These are phyloP conservation scores for Aegilops longissima DNA, from an alignment of 176 grass and related monocot genomes.

Conservation along the genomic window DNA sequence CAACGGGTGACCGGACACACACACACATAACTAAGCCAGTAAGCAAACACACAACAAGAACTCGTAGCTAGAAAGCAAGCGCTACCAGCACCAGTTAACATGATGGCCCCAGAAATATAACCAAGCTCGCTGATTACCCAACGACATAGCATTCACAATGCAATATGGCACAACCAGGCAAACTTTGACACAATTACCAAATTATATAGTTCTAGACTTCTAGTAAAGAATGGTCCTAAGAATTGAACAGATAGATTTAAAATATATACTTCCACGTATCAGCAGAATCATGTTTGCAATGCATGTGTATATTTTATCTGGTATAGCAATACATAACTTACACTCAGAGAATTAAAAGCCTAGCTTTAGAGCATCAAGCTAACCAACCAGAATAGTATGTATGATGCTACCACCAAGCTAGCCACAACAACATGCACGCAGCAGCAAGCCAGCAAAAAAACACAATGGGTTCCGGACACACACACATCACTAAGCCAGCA, in stretches of 20 bases:
- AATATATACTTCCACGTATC: neutral
- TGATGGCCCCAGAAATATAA: neutral
- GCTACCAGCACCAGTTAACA: neutral
- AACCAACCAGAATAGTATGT: neutral
- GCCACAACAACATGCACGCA: too few species aligned
- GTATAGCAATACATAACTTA: neutral
- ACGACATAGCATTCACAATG: neutral
- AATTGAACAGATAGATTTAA: neutral
- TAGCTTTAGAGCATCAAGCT: neutral
- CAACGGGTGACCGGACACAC: too few species aligned
- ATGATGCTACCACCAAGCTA: neutral
- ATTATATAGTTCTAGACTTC: neutral
- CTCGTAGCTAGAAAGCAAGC: too few species aligned
- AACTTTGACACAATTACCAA: neutral
- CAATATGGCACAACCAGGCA: neutral
- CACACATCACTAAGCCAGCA: too few species aligned
- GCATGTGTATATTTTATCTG: neutral
- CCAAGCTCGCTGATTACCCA: neutral
- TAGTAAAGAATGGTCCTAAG: neutral
- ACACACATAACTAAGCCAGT: too few species aligned
- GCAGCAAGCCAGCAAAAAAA: too few species aligned
- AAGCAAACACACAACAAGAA: too few species aligned
- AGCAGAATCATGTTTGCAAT: neutral
- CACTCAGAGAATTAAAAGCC: neutral
- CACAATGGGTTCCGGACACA: too few species aligned